Percentiles rank a stretch among this genome's conserved stretches.
Conservation (phyloP, 768 basidiomycete genomes). For the Boletus coccyginus region DNA sequence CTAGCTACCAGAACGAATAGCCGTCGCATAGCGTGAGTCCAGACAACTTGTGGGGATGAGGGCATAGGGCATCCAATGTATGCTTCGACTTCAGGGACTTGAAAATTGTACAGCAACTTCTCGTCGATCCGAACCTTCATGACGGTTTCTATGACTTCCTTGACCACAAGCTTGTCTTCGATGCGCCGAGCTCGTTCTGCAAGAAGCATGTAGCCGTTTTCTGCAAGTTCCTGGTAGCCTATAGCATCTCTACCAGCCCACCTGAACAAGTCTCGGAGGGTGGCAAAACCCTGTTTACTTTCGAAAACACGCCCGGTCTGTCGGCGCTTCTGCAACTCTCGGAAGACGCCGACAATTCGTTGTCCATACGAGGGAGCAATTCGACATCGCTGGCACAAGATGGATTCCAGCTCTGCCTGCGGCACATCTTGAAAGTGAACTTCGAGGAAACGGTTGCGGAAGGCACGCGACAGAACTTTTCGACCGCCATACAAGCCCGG, state of each 20-base stretch:
- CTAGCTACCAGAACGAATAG: conserved; percentile 80
- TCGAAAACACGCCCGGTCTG: conserved; percentile 93
- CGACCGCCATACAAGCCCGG: conserved; percentile 94
- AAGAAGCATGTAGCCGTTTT: conserved; percentile 96
- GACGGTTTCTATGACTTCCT: conserved; percentile 85
- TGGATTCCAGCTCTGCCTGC: conserved; percentile 87
- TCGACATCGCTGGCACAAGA: conserved; percentile 86
- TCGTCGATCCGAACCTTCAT: conserved; percentile 89
- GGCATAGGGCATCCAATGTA: conserved; percentile 58
- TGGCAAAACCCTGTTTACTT: conserved; percentile 95
- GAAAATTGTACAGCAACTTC: conserved; percentile 59
- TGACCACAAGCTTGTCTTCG: conserved; percentile 87
- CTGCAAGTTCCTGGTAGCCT: conserved; percentile 88
- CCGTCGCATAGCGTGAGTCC: conserved; percentile 93
- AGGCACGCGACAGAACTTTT: conserved; percentile 92
- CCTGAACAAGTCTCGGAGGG: conserved; percentile 93
- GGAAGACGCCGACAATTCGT: conserved; percentile 88
- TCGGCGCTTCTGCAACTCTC: conserved; percentile 87
- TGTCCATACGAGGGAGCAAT: conserved; percentile 94
- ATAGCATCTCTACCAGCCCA: conserved; percentile 93
- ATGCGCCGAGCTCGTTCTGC: conserved; percentile 83
- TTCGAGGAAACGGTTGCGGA: conserved; percentile 96
- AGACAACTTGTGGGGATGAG: conserved; percentile 57
- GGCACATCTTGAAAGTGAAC: conserved; percentile 98
- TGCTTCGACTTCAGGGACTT: conserved; percentile 39